Evolutionary conservation across 2,329 filamentous ascomycete species (phyloP).

Genomic region (Fusarium robinianum): DNA sequence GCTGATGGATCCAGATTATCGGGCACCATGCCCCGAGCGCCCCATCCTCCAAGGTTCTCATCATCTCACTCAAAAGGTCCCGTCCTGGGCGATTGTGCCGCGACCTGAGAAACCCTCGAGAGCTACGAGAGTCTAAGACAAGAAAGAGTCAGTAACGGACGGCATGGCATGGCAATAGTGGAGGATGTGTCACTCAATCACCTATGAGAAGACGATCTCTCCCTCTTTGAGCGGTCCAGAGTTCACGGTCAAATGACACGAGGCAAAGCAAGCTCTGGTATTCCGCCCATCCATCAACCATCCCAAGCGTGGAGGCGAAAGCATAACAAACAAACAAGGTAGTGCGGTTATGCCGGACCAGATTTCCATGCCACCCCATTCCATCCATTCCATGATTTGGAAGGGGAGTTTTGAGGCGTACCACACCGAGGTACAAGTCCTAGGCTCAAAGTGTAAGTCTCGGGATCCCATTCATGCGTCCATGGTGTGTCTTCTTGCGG

Average conservation of each 20-base stretch:
- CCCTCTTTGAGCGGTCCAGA: constrained; percentile 7
- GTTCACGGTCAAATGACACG: constrained; percentile 10
- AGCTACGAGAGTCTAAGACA: constrained; percentile 12
- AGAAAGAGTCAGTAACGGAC: constrained; percentile 26
- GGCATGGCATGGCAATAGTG: constrained; percentile 5
- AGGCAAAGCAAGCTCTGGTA: constrained; percentile 17
- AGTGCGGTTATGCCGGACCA: constrained; percentile 19
- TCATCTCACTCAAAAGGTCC: constrained; percentile 4
- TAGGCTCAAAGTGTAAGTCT: too few relatives aligned
- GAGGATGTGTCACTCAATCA: constrained; percentile 2
- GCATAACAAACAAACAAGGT: constrained; percentile 18
- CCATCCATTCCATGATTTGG: constrained; percentile 22
- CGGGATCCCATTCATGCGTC: neutral
- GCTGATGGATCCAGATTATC: constrained; percentile 27
- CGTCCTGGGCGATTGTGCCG: neutral
- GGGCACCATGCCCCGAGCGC: constrained; percentile 22
- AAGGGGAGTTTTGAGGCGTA: too few relatives aligned
- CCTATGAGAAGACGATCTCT: constrained; percentile 9
- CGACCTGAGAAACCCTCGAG: constrained; percentile 12
- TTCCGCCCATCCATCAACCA: neutral
- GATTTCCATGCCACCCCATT: constrained; percentile 11
- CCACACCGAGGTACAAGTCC: too few relatives aligned
- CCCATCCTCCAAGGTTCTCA: constrained; percentile 9
- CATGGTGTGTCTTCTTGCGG: neutral
- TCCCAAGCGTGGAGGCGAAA: constrained; percentile 23